phyloP scores from a whole-genome alignment of 306 rosid genomes.

The Ochetophila trinervis region DNA sequence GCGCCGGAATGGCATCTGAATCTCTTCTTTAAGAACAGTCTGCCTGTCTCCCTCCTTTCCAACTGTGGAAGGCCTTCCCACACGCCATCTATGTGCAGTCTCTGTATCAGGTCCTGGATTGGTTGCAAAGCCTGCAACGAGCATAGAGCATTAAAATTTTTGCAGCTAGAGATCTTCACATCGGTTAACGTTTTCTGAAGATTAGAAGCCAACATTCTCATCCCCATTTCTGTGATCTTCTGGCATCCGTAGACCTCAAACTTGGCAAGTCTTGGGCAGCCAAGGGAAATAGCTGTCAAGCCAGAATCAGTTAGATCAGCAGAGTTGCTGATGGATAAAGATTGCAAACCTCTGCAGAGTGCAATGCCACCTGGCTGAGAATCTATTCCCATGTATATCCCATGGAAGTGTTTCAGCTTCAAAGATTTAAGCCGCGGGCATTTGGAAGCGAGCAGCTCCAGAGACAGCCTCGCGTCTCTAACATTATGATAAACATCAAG shows the following conservation, averaged over 20 bases:
- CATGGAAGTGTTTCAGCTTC: slow-evolving; percentile 8
- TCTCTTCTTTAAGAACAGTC: not conserved
- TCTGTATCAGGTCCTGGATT: not conserved
- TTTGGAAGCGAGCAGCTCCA: not conserved
- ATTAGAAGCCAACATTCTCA: not conserved
- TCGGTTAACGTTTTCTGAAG: slow-evolving; percentile 3
- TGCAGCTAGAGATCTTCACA: slow-evolving; percentile 10
- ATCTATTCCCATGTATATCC: not conserved
- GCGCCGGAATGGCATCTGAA: not conserved
- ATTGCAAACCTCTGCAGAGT: not conserved
- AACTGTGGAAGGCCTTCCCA: not conserved
- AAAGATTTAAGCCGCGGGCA: not conserved
- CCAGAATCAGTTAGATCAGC: slow-evolving; percentile 4
- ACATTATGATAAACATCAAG: slow-evolving; percentile 11
- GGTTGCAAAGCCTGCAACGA: slow-evolving; percentile 5
- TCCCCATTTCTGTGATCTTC: slow-evolving; percentile 5
- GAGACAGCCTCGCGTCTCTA: not conserved
- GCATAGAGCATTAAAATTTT: not conserved
- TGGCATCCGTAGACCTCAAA: slow-evolving; percentile 11
- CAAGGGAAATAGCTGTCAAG: slow-evolving; percentile 5
- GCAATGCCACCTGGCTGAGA: slow-evolving; percentile 1
- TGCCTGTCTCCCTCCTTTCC: no score
- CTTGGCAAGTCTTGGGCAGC: slow-evolving; percentile 3
- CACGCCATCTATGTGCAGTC: slow-evolving; percentile 13
- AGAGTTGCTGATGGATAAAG: not conserved